Evolutionary conservation across 257 asterid genomes (phyloP).

Genomic region (Solanum sitiens): DNA sequence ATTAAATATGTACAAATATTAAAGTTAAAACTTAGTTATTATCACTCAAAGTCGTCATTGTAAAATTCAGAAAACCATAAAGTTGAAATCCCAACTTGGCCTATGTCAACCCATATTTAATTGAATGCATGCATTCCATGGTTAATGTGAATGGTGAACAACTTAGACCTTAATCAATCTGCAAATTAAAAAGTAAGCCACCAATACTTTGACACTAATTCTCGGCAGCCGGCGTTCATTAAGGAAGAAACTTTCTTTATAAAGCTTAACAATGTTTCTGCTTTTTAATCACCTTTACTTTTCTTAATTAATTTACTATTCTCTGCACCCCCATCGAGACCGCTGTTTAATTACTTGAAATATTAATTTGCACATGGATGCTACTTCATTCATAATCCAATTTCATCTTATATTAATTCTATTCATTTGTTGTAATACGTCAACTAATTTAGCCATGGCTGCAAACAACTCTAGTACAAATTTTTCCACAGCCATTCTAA

Average conservation of each 20-base stretch:
- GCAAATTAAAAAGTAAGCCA: conserved; percentile 3
- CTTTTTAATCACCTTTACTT: conserved; percentile 16
- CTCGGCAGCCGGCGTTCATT: neutral
- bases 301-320: neutral
- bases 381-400: neutral
- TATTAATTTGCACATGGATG: conserved; percentile 19
- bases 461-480: conserved; percentile 12
- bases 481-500: conserved; percentile 25
- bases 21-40: too few relatives aligned
- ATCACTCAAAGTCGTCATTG: too few relatives aligned
- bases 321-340: conserved; percentile 3
- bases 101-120: neutral
- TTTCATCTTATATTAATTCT: neutral
- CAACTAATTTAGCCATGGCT: conserved; percentile 8
- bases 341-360: neutral
- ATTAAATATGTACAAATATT: too few relatives aligned
- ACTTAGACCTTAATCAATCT: conserved; percentile 3
- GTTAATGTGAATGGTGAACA: conserved; percentile 3
- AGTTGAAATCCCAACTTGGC: neutral
- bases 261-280: neutral
- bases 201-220: conserved; percentile 19
- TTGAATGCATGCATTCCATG: neutral
- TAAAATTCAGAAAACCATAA: too few relatives aligned
- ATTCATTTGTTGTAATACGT: neutral
- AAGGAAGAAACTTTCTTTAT: neutral